Conservation (phyloP, 129 eudicot genomes). For the Flaveria ramosissima region DNA sequence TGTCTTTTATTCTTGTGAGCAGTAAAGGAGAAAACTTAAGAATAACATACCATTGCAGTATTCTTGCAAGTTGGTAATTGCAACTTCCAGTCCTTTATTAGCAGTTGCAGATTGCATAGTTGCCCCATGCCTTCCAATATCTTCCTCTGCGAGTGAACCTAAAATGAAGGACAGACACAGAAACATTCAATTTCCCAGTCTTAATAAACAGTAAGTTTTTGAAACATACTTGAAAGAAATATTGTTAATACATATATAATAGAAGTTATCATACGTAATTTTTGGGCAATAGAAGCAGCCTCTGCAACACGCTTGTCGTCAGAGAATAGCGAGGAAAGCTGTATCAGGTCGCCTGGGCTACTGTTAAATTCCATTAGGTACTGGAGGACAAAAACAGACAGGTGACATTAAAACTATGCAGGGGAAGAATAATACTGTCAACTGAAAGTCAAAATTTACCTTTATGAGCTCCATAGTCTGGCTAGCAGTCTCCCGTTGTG, state of each 20-base stretch:
- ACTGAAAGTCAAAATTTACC: conserved; percentile 43
- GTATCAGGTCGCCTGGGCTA: conserved; percentile 72
- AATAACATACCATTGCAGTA: conserved; percentile 77
- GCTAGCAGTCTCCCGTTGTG: conserved; percentile 93
- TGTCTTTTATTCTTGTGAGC: conserved; percentile 8
- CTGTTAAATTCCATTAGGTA: conserved; percentile 90
- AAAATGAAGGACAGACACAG: conserved; percentile 23
- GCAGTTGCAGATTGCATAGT: conserved; percentile 67
- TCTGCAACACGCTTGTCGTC: conserved; percentile 96
- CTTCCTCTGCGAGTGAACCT: conserved; percentile 95
- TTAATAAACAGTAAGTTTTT: neutral
- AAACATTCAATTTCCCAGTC: conserved; percentile 14
- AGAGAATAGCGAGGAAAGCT: conserved; percentile 85
- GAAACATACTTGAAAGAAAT: neutral
- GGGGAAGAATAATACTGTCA: neutral
- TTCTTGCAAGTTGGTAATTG: conserved; percentile 89
- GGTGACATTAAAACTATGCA: conserved; percentile 22
- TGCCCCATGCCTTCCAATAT: conserved; percentile 74
- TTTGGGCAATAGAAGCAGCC: conserved; percentile 94
- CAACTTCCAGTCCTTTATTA: conserved; percentile 93
- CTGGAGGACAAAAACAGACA: conserved; percentile 46
- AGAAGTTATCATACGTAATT: conserved; percentile 67
- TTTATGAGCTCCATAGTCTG: conserved; percentile 96
- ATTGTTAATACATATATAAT: neutral
- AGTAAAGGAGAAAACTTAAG: conserved; percentile 11